Evolutionary conservation across 805 yeast genomes (phyloP), one percentile per base, ranked within the genome.

Genomic region (Pichia exigua): DNA sequence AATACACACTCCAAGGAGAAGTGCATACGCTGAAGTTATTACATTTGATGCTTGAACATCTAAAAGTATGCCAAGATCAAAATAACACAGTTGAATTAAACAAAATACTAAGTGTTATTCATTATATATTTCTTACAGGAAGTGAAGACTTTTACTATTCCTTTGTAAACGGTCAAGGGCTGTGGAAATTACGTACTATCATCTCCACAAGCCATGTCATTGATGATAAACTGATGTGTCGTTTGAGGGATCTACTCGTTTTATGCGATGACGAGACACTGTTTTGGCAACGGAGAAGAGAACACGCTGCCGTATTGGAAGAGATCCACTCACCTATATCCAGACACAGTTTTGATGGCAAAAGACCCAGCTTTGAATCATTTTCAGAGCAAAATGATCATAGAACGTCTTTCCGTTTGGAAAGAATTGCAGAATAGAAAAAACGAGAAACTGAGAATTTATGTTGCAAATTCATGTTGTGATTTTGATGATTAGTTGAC

Each of bases 271-370:
- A 40, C 8, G 42, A 40, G 15, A 40, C 15, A 7, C 9, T 12
- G 7, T 40, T 20, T 10, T 20, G 24, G 22, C 17, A 40, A 20
- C 42, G 42, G 11, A 18, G 42, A 21, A 12, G 20, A 4, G 49
- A 50, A 18, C 46, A 50, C 22, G 35, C 21, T 7, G 27, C 46
- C 0, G 43, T 50, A 15, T 15, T 40, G 18, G 27, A 44, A 11
- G 52, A 49, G 26, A 49, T 49, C 18, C 38, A 40, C 9, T 28
- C 42, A 6, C 52, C 52, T 12, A 12, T 45, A 1, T 45, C 48
- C 6, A 20, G 52, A n/a, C 45, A 35, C 40, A 44, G 48, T 26
- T 49, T 49, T 15, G 52, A 49, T 10, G 39, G 39, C 11, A 17
- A n/a, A 7, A 35, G 39, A 22, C 45, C 15, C 40, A 44, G 48